A percentile compares a stretch with the other conserved stretches of the same genome.
Conservation (phyloP, 78 protist genomes). For the slime mould (Dictyostelium discoideum) region dicty_2.7 NC_007091.3:605501-606000, state of each 20-base stretch:
- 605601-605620: background rate
- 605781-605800: constrained; percentile 32
- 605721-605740: background rate
- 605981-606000: background rate
- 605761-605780: background rate
- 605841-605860: background rate
- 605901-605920: background rate
- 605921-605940: constrained; percentile 17
- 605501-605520: constrained; percentile 37
- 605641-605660: no score
- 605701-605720: constrained; percentile 48
- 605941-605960: constrained; percentile 48
- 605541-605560: background rate
- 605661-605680: background rate
- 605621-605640: no score
- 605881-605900: constrained; percentile 3
- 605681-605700: constrained; percentile 3
- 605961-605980: constrained; percentile 16
- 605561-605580: background rate
- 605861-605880: constrained; percentile 20
- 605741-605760: background rate
- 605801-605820: background rate
- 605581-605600: background rate
- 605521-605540: constrained; percentile 27
- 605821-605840: background rate